Evolutionary conservation across 1,284 basidiomycete species (phyloP), one percentile per base, ranked within the genome.

Genomic region (Pseudozyma sp.): DNA sequence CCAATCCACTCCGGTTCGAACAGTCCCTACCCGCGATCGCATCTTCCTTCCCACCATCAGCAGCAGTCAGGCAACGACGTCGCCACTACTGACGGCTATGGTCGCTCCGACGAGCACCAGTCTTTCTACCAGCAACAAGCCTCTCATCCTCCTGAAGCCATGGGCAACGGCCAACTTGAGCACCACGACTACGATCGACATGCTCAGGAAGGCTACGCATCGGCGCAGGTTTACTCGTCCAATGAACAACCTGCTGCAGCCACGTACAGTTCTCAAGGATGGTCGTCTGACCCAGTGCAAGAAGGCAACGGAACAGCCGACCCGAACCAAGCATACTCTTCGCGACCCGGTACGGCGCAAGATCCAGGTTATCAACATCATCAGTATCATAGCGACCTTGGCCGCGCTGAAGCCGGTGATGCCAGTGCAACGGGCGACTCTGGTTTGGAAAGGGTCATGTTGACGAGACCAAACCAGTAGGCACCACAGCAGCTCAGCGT

Each of bases 401-500:
- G 21, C 18, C 3, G 19, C 14, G 31, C 48, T 34, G 68, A 58
- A 6, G 35, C 39, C 9, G 45, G 49, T 8, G 53, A 64, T n/a
- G 67, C 52, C 6, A 36, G 25, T 13, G 42, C 53, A 5, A 19
- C 57, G 9, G 52, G 55, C 7, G 54, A 59, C 9, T 42, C 52
- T 13, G 67, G 63, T 6, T 18, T 74, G 31, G 72, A 75, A 40
- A 67, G 42, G 48, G 72, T 75, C 8, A 57, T 75, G 64, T 50
- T 75, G 48, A 75, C 72, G 2, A 45, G 67, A n/a, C 71, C 71
- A 13, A 38, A 51, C 5, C 16, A 53, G 9, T 55, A 35, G 31
- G 5, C n/a, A 18, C 3, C 39, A 4, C 14, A 5, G n/a, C 52
- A 47, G 9, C 1, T 18, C 6, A 25, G 19, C 6, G n/a, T n/a